Percentiles rank a stretch among this genome's conserved stretches.
Evolutionary conservation across 345 rosid genomes (phyloP).

Genomic region (Gossypium herbaceum): DNA sequence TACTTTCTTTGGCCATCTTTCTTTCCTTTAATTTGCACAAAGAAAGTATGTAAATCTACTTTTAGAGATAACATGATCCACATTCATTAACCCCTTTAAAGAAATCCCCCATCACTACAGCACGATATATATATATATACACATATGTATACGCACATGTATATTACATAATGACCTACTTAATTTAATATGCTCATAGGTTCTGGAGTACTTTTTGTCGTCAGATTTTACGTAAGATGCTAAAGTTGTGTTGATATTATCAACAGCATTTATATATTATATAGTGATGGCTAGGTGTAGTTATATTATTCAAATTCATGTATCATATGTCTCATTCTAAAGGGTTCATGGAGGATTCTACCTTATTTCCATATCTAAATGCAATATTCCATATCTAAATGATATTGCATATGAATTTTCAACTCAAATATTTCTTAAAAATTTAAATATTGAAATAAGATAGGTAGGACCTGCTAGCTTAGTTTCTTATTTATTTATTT

Average conservation of each 20-base stretch:
- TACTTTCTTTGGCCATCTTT: conserved; percentile 2
- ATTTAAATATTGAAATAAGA: too few relatives aligned
- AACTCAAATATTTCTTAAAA: too few relatives aligned
- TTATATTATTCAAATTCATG: too few relatives aligned
- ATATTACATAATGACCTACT: not conserved
- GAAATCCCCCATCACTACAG: not conserved
- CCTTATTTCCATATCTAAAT: not conserved
- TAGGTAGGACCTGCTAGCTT: too few relatives aligned
- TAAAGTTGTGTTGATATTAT: conserved; percentile 6
- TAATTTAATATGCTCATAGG: not conserved
- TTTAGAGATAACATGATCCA: not conserved
- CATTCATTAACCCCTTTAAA: not conserved
- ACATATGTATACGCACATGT: not conserved
- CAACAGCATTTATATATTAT: not conserved
- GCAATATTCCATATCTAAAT: not conserved
- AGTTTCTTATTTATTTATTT: too few relatives aligned
- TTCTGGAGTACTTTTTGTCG: conserved; percentile 2
- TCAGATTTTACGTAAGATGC: not conserved
- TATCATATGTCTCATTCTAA: too few relatives aligned
- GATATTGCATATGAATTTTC: too few relatives aligned
- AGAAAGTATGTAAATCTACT: not conserved
- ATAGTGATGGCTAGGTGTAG: too few relatives aligned
- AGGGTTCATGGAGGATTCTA: too few relatives aligned
- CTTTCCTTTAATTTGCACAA: not conserved
- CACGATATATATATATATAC: not conserved